Base-by-base conservation (phyloP, 2,329 filamentous ascomycete genomes). In the Ophiocordyceps camponoti-floridani region DNA sequence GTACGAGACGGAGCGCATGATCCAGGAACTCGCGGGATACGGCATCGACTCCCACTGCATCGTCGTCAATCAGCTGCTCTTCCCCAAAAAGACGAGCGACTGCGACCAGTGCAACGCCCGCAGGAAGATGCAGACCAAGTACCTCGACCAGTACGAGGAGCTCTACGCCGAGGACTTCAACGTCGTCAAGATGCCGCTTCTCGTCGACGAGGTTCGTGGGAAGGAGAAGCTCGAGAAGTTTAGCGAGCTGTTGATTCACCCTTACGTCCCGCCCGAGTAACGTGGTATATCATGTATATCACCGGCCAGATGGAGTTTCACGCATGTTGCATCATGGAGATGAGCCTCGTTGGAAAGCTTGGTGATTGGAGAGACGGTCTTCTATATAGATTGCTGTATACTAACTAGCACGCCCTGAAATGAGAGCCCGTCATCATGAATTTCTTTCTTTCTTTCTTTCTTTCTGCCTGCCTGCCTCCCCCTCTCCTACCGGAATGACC, bases 1-100 rank as follows among this genome's bases (percentile, higher is more conserved):
- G 44, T 98, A 98, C 68, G 91, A 98, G 73, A 98, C 91, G 49
- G 91, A 98, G 71, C 84, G 91, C 56, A 96, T 98, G 91, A 96
- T 98, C 56, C 91, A 98, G 71, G 91, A 98, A 69, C 72, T 98
- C 49, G 80, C 86, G 42, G 83, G 76, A 61, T 98, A 94, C 67
- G 72, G 82, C 57, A 98, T 98, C 60, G 91, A 98, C 62, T 94
- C 89, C 7, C 91, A 96, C 67, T 79, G 82, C 58, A 96, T 98
- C 60, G 91, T 98, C 41, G 91, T 98, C 56, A 98, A 98, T 65
- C 91, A 98, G 71, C 73, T 98, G 52, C 70, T 98, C 46, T 98
- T 94, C 68, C 91, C 91, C 16, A 84, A 84, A 63, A 73, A 80
- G 52, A 81, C 79, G 44, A 93, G 82, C 58, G 74, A 77, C 33